Base-by-base conservation (phyloP, 1,139 yeast species). In the Protomyces macrosporus region DNA sequence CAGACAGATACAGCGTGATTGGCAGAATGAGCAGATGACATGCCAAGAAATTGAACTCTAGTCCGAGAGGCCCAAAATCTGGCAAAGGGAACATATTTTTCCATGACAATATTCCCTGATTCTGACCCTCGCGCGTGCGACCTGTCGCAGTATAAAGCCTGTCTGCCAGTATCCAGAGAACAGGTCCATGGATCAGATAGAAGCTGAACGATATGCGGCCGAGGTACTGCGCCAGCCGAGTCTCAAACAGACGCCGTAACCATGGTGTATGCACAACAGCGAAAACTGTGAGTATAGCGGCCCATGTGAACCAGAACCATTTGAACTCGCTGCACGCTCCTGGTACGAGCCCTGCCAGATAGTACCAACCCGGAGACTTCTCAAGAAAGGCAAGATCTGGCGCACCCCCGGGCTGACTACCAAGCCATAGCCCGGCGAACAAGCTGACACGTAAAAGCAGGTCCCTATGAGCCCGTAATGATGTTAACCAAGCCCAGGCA, bases 151-250 rank as follows among this genome's bases (percentile, higher is more conserved):
- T 55, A 23, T 58, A 58, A 14, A 58, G n/a, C 4, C 62, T 51
- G 14, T 58, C 62, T 7, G 45, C 62, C 42, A 58, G 37, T 37
- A 39, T 51, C 62, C 62, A 58, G 6, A 58, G 30, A 7, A 58
- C 54, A 3, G 62, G 62, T 5, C 62, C 62, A 40, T 58, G 62
- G 34, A 58, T 42, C 30, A 58, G 62, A 40, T 58, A 58, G 34
- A 58, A 42, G 42, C 56, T 55, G 54, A 58, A 58, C 30, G 62
- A 58, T 32, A 58, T 58, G 10, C 62, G 54, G 23, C 62, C 62
- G 39, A 58, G 45, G 50, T 58, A 58, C 16, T 45, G 56, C 14
- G 53, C 53, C 39, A 51, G 23, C 5, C 36, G 62, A 6, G 53
- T 14, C 33, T 58, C 62, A 34, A 58, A 58, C 42, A 58, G 23